Evolutionary conservation across 352 stramenopile species (phyloP).

Genomic region (Pythium dissimile): DNA sequence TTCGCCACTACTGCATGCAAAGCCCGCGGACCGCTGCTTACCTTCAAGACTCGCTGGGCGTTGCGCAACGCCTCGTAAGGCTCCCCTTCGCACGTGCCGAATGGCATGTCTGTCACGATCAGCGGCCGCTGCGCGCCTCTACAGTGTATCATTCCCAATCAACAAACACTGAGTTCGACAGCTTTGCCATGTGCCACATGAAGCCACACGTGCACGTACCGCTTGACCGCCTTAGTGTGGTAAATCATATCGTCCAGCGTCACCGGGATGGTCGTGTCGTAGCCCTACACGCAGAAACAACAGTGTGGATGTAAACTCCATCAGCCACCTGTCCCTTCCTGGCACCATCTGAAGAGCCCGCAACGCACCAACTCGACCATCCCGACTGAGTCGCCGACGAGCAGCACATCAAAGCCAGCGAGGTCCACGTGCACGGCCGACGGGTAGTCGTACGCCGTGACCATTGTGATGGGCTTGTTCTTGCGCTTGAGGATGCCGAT

Average conservation of each 20-base stretch:
- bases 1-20: not conserved
- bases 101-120: conserved; percentile 98
- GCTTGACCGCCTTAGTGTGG: conserved; percentile 95
- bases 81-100: conserved; percentile 94
- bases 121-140: conserved; percentile 85
- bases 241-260: conserved; percentile 98
- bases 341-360: not conserved
- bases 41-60: conserved; percentile 92
- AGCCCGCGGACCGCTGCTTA: conserved; percentile 13
- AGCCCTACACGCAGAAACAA: conserved; percentile 39
- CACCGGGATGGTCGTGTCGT: conserved; percentile 91
- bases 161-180: no score
- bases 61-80: conserved; percentile 92
- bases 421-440: conserved; percentile 96
- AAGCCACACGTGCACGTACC: no score
- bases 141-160: no score
- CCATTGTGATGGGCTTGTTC: conserved; percentile 98
- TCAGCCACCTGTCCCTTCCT: no score
- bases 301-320: conserved; percentile 6
- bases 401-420: conserved; percentile 96
- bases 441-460: conserved; percentile 98
- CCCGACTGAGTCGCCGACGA: conserved; percentile 97
- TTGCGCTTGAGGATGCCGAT: conserved; percentile 90
- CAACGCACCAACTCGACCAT: conserved; percentile 97
- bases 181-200: no score